Base-by-base conservation (phyloP, 2,329 filamentous ascomycete genomes). In the Scedosporium boydii region DNA sequence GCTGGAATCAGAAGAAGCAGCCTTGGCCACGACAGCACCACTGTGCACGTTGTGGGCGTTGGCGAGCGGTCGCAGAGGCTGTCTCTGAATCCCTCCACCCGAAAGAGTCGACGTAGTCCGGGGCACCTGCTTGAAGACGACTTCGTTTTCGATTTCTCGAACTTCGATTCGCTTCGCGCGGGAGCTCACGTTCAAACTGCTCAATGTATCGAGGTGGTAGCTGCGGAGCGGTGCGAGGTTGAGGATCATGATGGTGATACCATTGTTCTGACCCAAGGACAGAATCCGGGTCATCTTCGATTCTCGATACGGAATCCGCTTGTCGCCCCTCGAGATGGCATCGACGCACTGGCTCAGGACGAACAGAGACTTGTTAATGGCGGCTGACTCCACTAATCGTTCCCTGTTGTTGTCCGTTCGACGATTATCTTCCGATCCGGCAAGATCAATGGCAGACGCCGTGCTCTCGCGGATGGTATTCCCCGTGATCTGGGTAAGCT, bases 201-300 rank as follows among this genome's bases (percentile, higher is more conserved):
- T 96, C 5, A 97, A 81, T 0, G 93, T 97, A 72, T 98, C 93
- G 46, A 96, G 82, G 70, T 98, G 93, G 71, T 96, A 98, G 68
- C 90, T 92, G 65, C 90, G 86, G n/a, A 96, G 82, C 0, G 95
- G 93, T 0, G 93, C 91, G 2, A 98, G 83, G 70, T 98, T 98
- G 44, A 98, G 80, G 63, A 98, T 95, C 95, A 98, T 98, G 70
- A 98, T 84, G 0, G 93, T 97, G 67, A 96, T 86, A 59, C 95
- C 93, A 66, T 96, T 91, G 76, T 98, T 97, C 76, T 97, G 93
- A 2, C 93, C 93, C 7, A 98, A 77, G 0, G 90, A 93, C 27
- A 98, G 76, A 62, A 98, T 97, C 57, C 93, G 85, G 0, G 95
- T 98, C 93, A 98, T 97, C 79, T 98, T 97, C 61, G 90, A 95